Evolutionary conservation across 306 rosid genomes (phyloP), one percentile per base, ranked within the genome.

Genomic region (Sophora flavescens): DNA sequence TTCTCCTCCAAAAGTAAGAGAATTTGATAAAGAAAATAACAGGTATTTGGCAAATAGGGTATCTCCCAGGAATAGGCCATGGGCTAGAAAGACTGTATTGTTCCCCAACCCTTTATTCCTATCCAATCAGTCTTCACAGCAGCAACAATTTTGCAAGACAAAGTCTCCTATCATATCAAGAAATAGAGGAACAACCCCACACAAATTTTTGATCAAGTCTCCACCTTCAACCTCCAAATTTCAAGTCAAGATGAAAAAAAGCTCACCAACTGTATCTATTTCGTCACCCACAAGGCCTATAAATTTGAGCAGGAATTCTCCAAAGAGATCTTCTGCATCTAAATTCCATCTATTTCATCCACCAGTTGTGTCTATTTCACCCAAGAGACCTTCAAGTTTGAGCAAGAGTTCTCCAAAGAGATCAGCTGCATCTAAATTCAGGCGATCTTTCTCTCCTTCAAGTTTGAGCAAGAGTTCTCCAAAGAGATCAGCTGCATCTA

Each of bases 71-170:
- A 88, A 91, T 71, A 92, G 74, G 39, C 97, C 97, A 41, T 95
- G 98, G 99, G 89, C 88, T 15, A 95, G 82, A 52, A 95, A 90
- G 72, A 57, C 98, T 32, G 97, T 92, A 4, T 85, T 95, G n/a
- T 95, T 92, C 72, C 99, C 99, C 15, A 95, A 95, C 79, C 97
- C 99, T 80, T 79, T 95, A 82, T 95, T 91, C 86, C 65, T 74
- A n/a, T 81, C 97, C 11, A 74, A 87, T n/a, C 69, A 76, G 0
- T 72, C 85, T 42, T 16, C 88, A 9, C 88, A 80, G 70, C 82
- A 80, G 12, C 89, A 87, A 10, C 91, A 85, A 67, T 92, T 90
- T 62, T 89, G 86, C 82, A 86, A 84, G 77, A 95, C 96, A 36
- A 84, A 88, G 69, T 95, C 99, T 38, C 98, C 98, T 0, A 63